phyloP scores from a whole-genome alignment of 129 eudicot genomes.

The Lactuca sativa region DNA sequence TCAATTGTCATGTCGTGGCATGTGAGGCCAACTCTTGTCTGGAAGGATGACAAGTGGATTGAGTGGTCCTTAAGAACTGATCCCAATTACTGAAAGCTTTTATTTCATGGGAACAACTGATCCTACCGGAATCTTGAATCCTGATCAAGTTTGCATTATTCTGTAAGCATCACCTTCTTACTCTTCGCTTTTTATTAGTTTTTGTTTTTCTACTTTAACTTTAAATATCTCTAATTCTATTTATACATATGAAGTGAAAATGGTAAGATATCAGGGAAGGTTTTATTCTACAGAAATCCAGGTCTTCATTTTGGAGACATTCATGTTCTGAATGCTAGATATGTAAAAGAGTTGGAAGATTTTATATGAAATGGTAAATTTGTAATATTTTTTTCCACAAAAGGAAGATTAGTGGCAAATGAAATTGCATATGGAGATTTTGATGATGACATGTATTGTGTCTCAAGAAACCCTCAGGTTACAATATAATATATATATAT shows the following conservation, averaged over 20 bases:
- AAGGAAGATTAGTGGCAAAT: slow-evolving; percentile 60
- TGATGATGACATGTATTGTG: slow-evolving; percentile 86
- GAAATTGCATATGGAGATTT: slow-evolving; percentile 86
- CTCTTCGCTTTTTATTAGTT: background rate
- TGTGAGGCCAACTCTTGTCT: too few relatives aligned
- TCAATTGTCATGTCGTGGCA: too few relatives aligned
- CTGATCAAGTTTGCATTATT: slow-evolving; percentile 65
- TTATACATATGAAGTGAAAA: slow-evolving; percentile 46
- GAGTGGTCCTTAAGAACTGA: too few relatives aligned
- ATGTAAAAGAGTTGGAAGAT: slow-evolving; percentile 53
- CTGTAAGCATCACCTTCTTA: slow-evolving; percentile 41
- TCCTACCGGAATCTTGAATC: slow-evolving; percentile 57
- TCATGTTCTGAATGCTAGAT: slow-evolving; percentile 56
- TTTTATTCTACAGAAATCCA: slow-evolving; percentile 71
- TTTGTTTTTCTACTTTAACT: background rate
- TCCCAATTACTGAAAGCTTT: slow-evolving; percentile 64
- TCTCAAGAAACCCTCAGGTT: slow-evolving; percentile 69
- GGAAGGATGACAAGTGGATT: too few relatives aligned
- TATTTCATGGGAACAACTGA: slow-evolving; percentile 84
- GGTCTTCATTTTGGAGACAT: slow-evolving; percentile 85
- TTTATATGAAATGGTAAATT: slow-evolving; percentile 60
- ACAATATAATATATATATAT: too few relatives aligned
- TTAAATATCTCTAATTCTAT: background rate
- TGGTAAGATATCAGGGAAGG: slow-evolving; percentile 71
- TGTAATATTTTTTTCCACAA: slow-evolving; percentile 74